phyloP scores from a whole-genome alignment of 768 basidiomycete species.

The Tremella yokohamensis region DNA sequence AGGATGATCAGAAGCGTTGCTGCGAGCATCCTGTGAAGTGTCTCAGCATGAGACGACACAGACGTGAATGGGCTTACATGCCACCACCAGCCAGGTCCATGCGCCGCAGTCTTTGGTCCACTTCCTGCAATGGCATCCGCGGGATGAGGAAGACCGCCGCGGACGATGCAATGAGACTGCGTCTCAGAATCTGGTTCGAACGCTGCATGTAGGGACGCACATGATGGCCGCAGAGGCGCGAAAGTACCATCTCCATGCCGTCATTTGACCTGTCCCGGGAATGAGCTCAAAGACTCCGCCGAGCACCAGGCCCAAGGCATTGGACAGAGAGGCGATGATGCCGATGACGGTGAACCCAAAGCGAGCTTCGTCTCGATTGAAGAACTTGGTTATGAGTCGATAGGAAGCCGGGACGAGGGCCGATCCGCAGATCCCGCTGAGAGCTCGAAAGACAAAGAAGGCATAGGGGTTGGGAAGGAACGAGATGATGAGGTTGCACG shows the following conservation, averaged over 20 bases:
- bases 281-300: constrained; percentile 31
- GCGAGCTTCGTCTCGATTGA: constrained; percentile 22
- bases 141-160: background rate
- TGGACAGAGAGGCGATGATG: constrained; percentile 23
- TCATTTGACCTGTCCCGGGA: constrained; percentile 20
- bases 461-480: constrained; percentile 30
- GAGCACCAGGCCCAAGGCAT: constrained; percentile 22
- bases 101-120: constrained; percentile 16
- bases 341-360: constrained; percentile 27
- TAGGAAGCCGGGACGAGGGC: constrained; percentile 27
- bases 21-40: constrained; percentile 17
- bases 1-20: constrained; percentile 41
- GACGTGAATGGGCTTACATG: background rate
- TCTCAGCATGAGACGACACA: background rate
- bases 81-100: constrained; percentile 14
- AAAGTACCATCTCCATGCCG: constrained; percentile 45
- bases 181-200: constrained; percentile 19
- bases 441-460: constrained; percentile 36
- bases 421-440: constrained; percentile 31
- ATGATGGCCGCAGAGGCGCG: constrained; percentile 6
- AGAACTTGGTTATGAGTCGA: constrained; percentile 29
- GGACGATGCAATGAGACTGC: background rate
- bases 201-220: constrained; percentile 11
- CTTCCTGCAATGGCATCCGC: constrained; percentile 1
- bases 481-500: constrained; percentile 20